Evolutionary conservation across 2,329 filamentous ascomycete genomes (phyloP), one percentile per base, ranked within the genome.

Genomic region (Sphaerulina musiva): DNA sequence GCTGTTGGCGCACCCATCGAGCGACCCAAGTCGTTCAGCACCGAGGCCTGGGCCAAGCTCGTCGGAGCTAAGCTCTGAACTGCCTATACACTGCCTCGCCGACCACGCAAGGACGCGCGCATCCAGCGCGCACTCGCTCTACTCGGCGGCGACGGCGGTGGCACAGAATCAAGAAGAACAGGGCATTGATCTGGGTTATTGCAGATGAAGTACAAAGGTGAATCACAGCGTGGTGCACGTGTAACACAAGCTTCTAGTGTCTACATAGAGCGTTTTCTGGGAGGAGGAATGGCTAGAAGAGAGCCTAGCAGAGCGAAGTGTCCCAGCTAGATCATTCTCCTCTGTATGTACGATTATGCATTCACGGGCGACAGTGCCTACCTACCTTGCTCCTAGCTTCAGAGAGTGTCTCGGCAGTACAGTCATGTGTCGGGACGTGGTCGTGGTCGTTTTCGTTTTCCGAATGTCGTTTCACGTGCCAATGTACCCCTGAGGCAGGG

Each of bases 11-110:
- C 90, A 66, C 93, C 93, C 66, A 98, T 98, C 70, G 93, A 98
- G 86, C 83, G 93, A 73, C 93, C 93, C 76, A 98, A 98, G 87
- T 92, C 86, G 60, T 98, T 96, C 87, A 95, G 88, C 74, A 98
- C 93, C 58, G 89, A 91, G 72, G 92, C 92, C 73, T 97, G 90
- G 82, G 84, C 89, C 75, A 92, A 97, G 84, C 84, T 97, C 67
- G 85, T 88, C 64, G 84, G 83, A 74, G 90, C 91, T 71, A 91
- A 90, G 80, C 80, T 95, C 77, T 97, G 89, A 87, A 67, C 45
- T 43, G 52, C 57, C 47, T 56, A 58, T 34, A 53, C 31, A 29
- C 39, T 56, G 31, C 54, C 54, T 32, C 39, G 51, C 43, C 45
- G 12, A 20, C 45, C 46, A 32, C 51, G 43, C 49, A 59, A 36